Evolutionary conservation across 2,329 filamentous ascomycete species (phyloP).

Genomic region (Coniochaeta sp.): DNA sequence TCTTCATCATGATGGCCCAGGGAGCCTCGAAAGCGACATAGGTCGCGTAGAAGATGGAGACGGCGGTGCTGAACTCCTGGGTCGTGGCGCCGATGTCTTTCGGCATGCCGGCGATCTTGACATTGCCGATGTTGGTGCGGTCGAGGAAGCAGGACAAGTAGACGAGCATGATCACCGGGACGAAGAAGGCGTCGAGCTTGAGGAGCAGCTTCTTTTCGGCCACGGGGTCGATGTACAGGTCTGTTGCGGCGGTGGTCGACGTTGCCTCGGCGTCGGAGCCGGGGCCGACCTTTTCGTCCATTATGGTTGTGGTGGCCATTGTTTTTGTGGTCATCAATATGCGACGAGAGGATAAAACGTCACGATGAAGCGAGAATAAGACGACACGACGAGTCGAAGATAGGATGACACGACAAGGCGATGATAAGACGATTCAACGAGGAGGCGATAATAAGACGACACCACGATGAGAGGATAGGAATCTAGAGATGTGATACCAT

Average conservation of each 20-base stretch:
- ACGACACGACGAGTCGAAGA: background rate
- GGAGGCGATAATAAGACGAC: no score
- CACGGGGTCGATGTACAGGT: slow-evolving; percentile 15
- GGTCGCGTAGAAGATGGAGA: slow-evolving; percentile 16
- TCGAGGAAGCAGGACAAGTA: slow-evolving; percentile 49
- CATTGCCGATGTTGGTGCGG: slow-evolving; percentile 45
- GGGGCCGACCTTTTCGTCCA: background rate
- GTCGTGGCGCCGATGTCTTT: slow-evolving; percentile 31
- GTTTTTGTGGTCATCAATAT: background rate
- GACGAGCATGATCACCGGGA: slow-evolving; percentile 35
- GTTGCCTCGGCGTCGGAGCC: background rate
- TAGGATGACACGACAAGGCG: background rate
- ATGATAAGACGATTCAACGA: no score
- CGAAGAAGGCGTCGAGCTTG: slow-evolving; percentile 23
- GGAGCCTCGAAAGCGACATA: slow-evolving; percentile 23
- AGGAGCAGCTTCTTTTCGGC: slow-evolving; percentile 20
- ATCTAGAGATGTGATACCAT: background rate
- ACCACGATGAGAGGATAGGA: background rate
- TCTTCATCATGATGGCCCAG: slow-evolving; percentile 16
- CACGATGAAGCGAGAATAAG: no score
- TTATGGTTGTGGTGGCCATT: background rate
- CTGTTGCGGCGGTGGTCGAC: background rate
- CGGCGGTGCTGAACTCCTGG: slow-evolving; percentile 34
- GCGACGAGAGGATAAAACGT: background rate
- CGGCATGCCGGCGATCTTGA: slow-evolving; percentile 36